Evolutionary conservation across 2,329 filamentous ascomycete genomes (phyloP).

Genomic region (Akanthomyces muscarius): DNA sequence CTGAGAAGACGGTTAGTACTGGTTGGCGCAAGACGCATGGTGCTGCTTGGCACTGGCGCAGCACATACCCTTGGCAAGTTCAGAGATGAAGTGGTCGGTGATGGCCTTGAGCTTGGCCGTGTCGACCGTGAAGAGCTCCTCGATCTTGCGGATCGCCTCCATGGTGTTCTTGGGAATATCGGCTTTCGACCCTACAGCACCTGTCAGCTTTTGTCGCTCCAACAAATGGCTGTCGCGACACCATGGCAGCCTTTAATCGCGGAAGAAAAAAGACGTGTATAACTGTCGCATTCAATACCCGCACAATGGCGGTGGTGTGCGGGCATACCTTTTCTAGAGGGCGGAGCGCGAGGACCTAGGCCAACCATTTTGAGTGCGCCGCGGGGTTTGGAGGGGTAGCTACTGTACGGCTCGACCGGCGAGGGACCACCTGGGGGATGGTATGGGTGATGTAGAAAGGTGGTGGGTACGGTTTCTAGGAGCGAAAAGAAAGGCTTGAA

Average conservation of each 20-base stretch:
- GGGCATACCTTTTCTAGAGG: constrained; percentile 17
- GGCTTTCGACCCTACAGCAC: constrained; percentile 70
- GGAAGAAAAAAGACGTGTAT: not conserved
- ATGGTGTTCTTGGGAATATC: constrained; percentile 85
- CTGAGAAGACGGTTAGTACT: constrained; percentile 38
- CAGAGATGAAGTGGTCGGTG: constrained; percentile 81
- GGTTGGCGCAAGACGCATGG: not conserved
- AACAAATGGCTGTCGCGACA: not conserved
- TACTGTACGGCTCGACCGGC: constrained; percentile 2
- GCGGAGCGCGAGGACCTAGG: constrained; percentile 18
- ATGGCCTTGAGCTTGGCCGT: constrained; percentile 81
- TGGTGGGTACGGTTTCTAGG: not conserved
- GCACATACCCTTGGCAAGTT: constrained; percentile 74
- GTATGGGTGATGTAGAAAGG: not conserved
- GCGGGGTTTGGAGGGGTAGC: constrained; percentile 20
- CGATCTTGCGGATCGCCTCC: constrained; percentile 74
- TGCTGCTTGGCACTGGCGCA: not conserved
- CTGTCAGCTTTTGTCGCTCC: not conserved
- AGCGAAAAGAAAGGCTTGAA: not conserved
- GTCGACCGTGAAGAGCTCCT: constrained; percentile 78
- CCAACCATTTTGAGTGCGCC: constrained; percentile 18
- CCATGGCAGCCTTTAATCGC: not conserved
- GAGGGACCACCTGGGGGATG: not conserved
- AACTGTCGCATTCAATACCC: not conserved
- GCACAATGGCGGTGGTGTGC: not conserved